Evolutionary conservation across 2,329 filamentous ascomycete genomes (phyloP), one percentile per base, ranked within the genome.

Genomic region (Fusarium chaquense): DNA sequence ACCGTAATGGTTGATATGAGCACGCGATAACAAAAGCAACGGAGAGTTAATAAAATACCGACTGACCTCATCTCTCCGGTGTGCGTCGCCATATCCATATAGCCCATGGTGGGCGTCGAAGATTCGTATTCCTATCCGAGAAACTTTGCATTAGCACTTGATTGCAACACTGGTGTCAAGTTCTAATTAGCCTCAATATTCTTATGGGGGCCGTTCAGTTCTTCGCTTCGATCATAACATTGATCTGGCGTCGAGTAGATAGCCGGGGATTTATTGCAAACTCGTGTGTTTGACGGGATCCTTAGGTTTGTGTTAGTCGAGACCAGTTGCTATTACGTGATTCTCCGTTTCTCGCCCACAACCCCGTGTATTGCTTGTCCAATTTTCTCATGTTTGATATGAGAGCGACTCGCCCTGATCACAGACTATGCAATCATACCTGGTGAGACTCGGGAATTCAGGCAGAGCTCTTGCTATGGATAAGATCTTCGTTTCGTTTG

Each of bases 11-110:
- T 16, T 26, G 15, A 44, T 41, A 46, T 36, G 32, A 41, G 26
- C 28, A 56, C n/a, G 36, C 38, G 43, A 35, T 15, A 47, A 26
- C 36, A 20, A 56, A 36, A 18, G 33, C 28, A 58, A 33, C 22
- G 58, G 63, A 74, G 76, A 69, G 59, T 58, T 20, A 40, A 20
- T 30, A 74, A 30, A 60, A 47, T 41, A 41, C 47, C 20, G 46
- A 84, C 86, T 77, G 78, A 87, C 86, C 86, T 85, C 81, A 87
- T 85, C 76, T 87, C 85, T 83, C 76, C 78, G 33, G 81, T 76
- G 72, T 83, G 81, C 53, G 82, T 78, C 57, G 81, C 82, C 73
- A 87, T 81, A 56, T 85, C 84, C 76, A 87, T 81, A 75, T 86
- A 87, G 73, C 86, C 84, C 76, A 87, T 80, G 77, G 83, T 84